These are phyloP conservation scores for Leccinum angustisporum DNA, from an alignment of 1,284 basidiomycete genomes.

Conservation along the genomic window DNA sequence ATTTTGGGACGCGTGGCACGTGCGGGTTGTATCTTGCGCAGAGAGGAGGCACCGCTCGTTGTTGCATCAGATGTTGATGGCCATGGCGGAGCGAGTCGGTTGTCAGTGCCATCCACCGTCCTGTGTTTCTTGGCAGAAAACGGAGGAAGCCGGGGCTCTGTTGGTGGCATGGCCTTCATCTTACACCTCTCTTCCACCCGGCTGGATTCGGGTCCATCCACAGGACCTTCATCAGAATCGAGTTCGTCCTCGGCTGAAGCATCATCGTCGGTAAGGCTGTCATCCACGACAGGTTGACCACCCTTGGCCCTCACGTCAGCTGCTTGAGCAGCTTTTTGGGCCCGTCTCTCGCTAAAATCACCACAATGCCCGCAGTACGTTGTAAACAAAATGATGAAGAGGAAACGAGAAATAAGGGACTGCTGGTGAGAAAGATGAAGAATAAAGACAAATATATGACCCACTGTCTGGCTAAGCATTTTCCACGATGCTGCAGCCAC, in stretches of 20 bases:
- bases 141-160: slow-evolving; percentile 22
- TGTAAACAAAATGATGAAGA: slow-evolving; percentile 8
- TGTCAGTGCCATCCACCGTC: slow-evolving; percentile 17
- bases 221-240: slow-evolving; percentile 42
- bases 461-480: slow-evolving; percentile 66
- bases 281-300: slow-evolving; percentile 25
- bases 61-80: slow-evolving; percentile 18
- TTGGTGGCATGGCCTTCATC: slow-evolving; percentile 27
- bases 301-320: slow-evolving; percentile 28
- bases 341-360: slow-evolving; percentile 46
- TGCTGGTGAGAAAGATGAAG: slow-evolving; percentile 10
- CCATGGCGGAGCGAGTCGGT: slow-evolving; percentile 26
- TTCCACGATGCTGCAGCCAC: slow-evolving; percentile 72
- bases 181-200: slow-evolving; percentile 32
- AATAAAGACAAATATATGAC: slow-evolving; percentile 31
- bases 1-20: slow-evolving; percentile 31
- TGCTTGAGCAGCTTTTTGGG: slow-evolving; percentile 45
- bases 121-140: slow-evolving; percentile 28
- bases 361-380: background rate
- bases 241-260: slow-evolving; percentile 39
- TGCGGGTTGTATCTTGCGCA: slow-evolving; percentile 22
- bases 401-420: slow-evolving; percentile 4
- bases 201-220: slow-evolving; percentile 20
- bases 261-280: slow-evolving; percentile 30
- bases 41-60: slow-evolving; percentile 2